Evolutionary conservation across 2,329 filamentous ascomycete species (phyloP), one percentile per base, ranked within the genome.

Genomic region (Esteya vermicola): DNA sequence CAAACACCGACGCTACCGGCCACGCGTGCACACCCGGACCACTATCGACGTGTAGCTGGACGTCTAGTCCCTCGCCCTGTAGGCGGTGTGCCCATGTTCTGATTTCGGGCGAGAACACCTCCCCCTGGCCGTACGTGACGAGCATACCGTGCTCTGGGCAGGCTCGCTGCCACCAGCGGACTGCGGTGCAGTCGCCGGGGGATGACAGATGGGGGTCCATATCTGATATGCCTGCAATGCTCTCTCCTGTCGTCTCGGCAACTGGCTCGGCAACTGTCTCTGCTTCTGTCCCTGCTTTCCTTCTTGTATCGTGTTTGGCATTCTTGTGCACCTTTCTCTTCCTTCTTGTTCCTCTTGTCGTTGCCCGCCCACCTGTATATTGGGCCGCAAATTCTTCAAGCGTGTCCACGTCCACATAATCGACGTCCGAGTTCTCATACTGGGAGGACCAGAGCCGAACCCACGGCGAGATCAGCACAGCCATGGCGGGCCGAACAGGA

Each of bases 401-500:
- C 39, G 68, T 77, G 14, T 68, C 58, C 16, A 68, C 66, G 50
- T 85, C 75, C 27, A 93, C 68, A 52, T 82, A 93, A 56, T 93
- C 85, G 48, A 79, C 83, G 4, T 62, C 54, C 1, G 81, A 89
- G 48, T 81, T 75, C 39, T 65, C 65, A 50, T 88, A 79, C 39
- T 72, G 68, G 7, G 64, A 59, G 1, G 81, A 85, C 30, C 84
- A 65, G 31, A 93, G 70, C 2, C 78, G 81, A 12, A 78, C 68
- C 85, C 85, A 93, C 0, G 85, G 85, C 9, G 81, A 88, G 44
- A 93, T 83, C 44, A 91, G 64, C 19, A 78, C 65, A 2, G 79
- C 82, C 51, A 86, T 61, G 2, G 65, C 72, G 0, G 75, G 76
- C 25, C n/a, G n/a, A n/a, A n/a, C n/a, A n/a, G n/a, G n/a, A n/a